Evolutionary conservation across 495 filamentous ascomycete species (phyloP), one percentile per base, ranked within the genome.

Genomic region (Trichoderma orchidacearum): DNA sequence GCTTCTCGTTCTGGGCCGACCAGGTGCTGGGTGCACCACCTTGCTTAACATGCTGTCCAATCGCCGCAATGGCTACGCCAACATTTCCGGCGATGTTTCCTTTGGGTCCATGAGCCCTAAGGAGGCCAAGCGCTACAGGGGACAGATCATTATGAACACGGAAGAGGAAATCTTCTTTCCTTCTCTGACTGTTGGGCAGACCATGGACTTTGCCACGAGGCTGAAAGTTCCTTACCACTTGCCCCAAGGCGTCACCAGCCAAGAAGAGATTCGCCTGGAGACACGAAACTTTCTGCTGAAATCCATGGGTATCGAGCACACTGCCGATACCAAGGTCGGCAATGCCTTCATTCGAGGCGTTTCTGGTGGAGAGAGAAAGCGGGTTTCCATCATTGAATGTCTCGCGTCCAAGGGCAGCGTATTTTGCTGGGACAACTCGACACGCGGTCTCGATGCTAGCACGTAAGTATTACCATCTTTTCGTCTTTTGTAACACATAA

Each of bases 161-260:
- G 85, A 87, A 71, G 84, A 87, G 32, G 87, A 92, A 62, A 73
- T 87, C 6, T 86, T 90, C 66, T 89, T 87, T 58, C 80, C 86
- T 11, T 85, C 84, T 12, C 66, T 93, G 32, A 83, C 79, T 12
- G 87, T 91, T 1, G 78, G 77, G 54, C 70, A 85, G 31, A 90
- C 87, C 0, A 66, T 91, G 0, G 69, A 79, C 28, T 76, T 78
- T 54, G 85, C 84, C 63, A 81, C 83, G 1, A 72, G 79, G 21
- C 72, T 75, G 32, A 78, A 77, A 8, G 63, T 75, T 13, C 72
- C 70, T 21, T 64, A 73, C 23, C 56, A 68, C 8, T 60, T 69
- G 23, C 63, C 63, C 50, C 51, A 56, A 1, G 58, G 61, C 23
- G 28, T 51, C 9, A 36, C 27, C 15, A 57, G 60, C 11, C 36